Evolutionary conservation across 768 basidiomycete species (phyloP), one percentile per base, ranked within the genome.

Genomic region (Gymnopilus dilepis): DNA sequence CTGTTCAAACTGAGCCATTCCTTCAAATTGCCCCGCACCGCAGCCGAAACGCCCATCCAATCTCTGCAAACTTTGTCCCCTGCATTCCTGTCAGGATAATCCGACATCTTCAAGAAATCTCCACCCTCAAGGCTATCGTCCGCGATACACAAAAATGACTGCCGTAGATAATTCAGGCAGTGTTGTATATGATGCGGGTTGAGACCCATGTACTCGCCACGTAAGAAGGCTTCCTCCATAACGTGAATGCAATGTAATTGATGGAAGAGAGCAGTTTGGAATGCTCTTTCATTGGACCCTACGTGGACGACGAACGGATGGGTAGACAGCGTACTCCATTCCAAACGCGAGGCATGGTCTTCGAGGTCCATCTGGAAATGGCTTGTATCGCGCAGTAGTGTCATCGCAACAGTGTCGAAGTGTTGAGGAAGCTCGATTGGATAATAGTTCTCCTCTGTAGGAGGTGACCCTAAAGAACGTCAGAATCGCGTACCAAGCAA

Each of bases 111-210:
- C 11, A 22, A 64, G 54, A 77, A 77, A 54, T 77, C 74, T 1
- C 74, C 76, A 8, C 57, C 48, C 56, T 79, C 78, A 8, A 79
- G 55, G 3, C 72, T 67, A 40, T 69, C 67, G 21, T 73, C 70
- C 6, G 78, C 74, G 6, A 65, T 68, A 57, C 78, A 80, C 24
- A 80, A 60, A 19, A 76, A 58, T 1, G 70, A 70, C 47, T 79
- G 77, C 4, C 77, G 65, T 6, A 79, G 62, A 60, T 78, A 79
- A 47, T 75, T 72, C 1, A 79, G 56, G 58, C 79, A 80, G 56
- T 80, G 79, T 4, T 71, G 66, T 13, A 72, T 50, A 41, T 78
- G 77, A 13, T 58, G 61, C 2, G 57, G 8, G 22, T 51, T 65
- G 19, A 57, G 45, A 15, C 42, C 51, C 59, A 56, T 47, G 42